phyloP scores from a whole-genome alignment of 2,329 filamentous ascomycete species.

The Geoglossum cookeanum region DNA sequence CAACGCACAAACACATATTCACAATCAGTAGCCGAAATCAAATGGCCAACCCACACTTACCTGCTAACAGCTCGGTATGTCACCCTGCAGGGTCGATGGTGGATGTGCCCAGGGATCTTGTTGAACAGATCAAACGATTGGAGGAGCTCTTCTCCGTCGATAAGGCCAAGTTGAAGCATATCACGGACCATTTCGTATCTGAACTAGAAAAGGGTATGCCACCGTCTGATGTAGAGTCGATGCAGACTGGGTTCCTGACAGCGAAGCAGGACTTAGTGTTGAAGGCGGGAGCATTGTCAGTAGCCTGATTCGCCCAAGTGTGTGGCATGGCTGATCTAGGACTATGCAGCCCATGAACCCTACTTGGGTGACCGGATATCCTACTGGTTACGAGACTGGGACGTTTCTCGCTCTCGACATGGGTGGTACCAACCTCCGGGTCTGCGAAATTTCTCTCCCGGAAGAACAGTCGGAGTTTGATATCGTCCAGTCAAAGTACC shows the following conservation, averaged over 20 bases:
- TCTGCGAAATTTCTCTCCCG: constrained; percentile 80
- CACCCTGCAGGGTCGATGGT: constrained; percentile 55
- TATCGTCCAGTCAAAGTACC: constrained; percentile 91
- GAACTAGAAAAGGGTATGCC: constrained; percentile 67
- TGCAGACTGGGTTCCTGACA: constrained; percentile 1
- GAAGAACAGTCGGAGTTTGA: constrained; percentile 80
- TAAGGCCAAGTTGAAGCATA: constrained; percentile 63
- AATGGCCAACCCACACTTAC: neutral
- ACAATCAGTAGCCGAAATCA: neutral
- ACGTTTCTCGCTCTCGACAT: constrained; percentile 84
- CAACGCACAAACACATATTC: neutral
- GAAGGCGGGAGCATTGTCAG: constrained; percentile 86
- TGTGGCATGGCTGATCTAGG: constrained; percentile 4
- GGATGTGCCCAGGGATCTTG: constrained; percentile 72
- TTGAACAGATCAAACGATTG: constrained; percentile 61
- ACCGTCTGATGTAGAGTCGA: neutral
- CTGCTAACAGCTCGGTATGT: neutral
- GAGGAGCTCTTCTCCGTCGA: constrained; percentile 72
- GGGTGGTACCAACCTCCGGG: constrained; percentile 88
- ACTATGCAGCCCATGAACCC: constrained; percentile 74
- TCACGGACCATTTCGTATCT: constrained; percentile 72
- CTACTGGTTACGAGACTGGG: constrained; percentile 70
- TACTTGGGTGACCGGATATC: constrained; percentile 85
- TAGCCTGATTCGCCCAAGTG: constrained; percentile 10
- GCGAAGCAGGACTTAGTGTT: constrained; percentile 47